Percentiles rank a stretch among this genome's conserved stretches.
These are phyloP conservation scores for Nepenthes gracilis DNA, from an alignment of 148 eudicot species.

Conservation along the genomic window DNA sequence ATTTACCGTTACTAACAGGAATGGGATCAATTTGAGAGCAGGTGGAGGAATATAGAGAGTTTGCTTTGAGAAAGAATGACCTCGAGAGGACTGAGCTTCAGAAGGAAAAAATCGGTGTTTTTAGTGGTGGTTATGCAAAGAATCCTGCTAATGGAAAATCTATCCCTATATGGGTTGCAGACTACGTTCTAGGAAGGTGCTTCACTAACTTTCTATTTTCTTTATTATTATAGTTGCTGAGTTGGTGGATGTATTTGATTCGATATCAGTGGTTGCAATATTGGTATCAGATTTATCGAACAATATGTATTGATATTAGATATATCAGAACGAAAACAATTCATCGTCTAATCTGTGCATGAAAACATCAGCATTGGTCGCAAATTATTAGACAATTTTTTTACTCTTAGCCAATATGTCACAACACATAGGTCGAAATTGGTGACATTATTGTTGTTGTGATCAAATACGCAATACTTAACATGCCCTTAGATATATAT, in stretches of 20 bases:
- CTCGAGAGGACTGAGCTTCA: conserved; percentile 98
- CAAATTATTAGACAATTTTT: no score
- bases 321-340: no score
- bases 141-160: conserved; percentile 73
- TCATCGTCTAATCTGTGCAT: no score
- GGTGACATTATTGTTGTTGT: no score
- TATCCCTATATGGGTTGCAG: conserved; percentile 93
- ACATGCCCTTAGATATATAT: no score
- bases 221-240: background rate
- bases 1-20: background rate
- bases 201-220: background rate
- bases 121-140: conserved; percentile 77
- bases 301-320: no score
- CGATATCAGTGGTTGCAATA: no score
- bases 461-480: no score
- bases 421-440: no score
- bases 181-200: conserved; percentile 91
- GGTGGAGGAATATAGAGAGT: conserved; percentile 87
- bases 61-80: conserved; percentile 84
- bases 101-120: conserved; percentile 90
- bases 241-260: background rate
- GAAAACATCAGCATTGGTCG: no score
- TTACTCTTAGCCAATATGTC: no score
- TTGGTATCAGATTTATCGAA: no score
- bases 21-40: conserved; percentile 12